Conservation (phyloP, 257 asterid genomes). For the Henckelia pumila region DNA sequence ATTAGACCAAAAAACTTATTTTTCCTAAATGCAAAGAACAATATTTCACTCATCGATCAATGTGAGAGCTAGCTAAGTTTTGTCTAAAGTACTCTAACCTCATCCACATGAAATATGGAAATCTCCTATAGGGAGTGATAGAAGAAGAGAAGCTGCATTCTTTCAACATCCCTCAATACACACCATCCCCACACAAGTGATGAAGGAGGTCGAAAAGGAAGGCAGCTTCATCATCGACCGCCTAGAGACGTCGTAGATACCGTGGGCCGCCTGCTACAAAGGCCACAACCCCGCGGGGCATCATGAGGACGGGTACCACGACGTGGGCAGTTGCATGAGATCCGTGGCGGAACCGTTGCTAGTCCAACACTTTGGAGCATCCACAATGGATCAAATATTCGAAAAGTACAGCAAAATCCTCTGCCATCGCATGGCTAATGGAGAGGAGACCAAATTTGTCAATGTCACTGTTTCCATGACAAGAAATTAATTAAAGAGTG, state of each 20-base stretch:
- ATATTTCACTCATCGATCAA: too few species aligned
- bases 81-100: too few species aligned
- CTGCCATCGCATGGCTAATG: conserved; percentile 25
- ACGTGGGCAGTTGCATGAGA: conserved; percentile 50
- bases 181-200: conserved; percentile 52
- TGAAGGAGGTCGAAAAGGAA: conserved; percentile 40
- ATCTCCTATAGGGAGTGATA: conserved; percentile 49
- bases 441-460: conserved; percentile 10
- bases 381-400: conserved; percentile 42
- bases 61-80: too few species aligned
- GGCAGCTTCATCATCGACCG: conserved; percentile 45
- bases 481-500: too few species aligned
- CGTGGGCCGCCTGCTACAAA: conserved; percentile 42
- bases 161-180: conserved; percentile 63
- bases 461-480: too few species aligned
- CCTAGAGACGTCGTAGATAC: conserved; percentile 39
- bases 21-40: too few species aligned
- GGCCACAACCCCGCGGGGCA: too few species aligned
- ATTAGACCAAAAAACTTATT: too few species aligned
- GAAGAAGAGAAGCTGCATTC: conserved; percentile 42
- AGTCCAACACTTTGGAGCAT: conserved; percentile 48
- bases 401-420: conserved; percentile 30
- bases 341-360: conserved; percentile 65
- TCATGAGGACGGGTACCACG: too few species aligned
- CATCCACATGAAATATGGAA: too few species aligned